Base-by-base conservation (phyloP, 2,329 filamentous ascomycete genomes). In the Chaetomium sp. region DNA sequence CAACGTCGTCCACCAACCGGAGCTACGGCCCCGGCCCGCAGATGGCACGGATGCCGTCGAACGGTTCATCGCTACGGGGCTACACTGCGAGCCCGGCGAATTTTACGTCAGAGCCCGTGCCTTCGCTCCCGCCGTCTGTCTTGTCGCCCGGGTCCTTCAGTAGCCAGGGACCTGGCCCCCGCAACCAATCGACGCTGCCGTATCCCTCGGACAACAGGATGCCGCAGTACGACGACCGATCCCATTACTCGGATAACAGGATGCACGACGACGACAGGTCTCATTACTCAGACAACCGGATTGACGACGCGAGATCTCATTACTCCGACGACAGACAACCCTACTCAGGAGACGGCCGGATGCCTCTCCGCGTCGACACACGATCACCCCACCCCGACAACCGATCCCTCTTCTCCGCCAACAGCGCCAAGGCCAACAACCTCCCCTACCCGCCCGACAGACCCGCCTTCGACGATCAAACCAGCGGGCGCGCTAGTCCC, bases 401-500 rank as follows among this genome's bases (percentile, higher is more conserved):
- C 3, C 46, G 51, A 10, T 48, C 48, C n/a, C 45, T 47, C 9
- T 44, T 37, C 32, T 7, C 32, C 12, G 33, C 19, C 19, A 27
- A 27, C 19, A 27, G 19, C 19, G 19, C 19, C 19, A 27, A 36
- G 0, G 32, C 34, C 44, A 46, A 35, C 12, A 47, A 9, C 4
- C 10, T 37, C 9, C 34, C 33, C 6, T 36, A 47, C 7, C 45
- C 45, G 10, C 33, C 12, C 40, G 47, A 44, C 34, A 42, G 53
- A 12, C 7, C 33, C 11, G n/a, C 52, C 27, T 64, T 61, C 44
- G 63, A 65, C 34, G 58, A 64, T 35, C 61, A 58, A 46, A 52
- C 59, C 6, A 62, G 42, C 12, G 66, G 65, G 5, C 63, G 66
- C 2, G 61, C 65, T 19, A 69, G 66, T 44, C 66, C 68, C 4